phyloP scores from a whole-genome alignment of 1,284 basidiomycete species.

The Flammula alnicola region DNA sequence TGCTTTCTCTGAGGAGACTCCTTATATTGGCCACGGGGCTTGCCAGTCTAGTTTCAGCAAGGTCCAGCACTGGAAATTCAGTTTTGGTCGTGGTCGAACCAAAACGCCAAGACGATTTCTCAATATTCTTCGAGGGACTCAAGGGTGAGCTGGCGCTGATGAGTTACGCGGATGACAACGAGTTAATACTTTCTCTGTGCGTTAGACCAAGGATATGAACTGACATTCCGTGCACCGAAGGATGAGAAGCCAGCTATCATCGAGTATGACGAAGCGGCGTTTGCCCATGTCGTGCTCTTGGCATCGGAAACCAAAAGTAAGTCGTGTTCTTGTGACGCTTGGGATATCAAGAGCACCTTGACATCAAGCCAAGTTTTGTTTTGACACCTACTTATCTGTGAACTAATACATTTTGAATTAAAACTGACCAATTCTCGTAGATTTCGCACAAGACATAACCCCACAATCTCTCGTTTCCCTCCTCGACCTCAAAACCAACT shows the following conservation, averaged over 20 bases:
- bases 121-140: constrained; percentile 81
- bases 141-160: constrained; percentile 53
- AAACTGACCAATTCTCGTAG: constrained; percentile 46
- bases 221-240: constrained; percentile 84
- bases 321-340: no score
- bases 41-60: constrained; percentile 51
- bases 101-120: constrained; percentile 69
- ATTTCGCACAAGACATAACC: constrained; percentile 75
- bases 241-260: constrained; percentile 68
- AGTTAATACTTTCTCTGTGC: background rate
- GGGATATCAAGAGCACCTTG: no score
- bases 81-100: constrained; percentile 87
- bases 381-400: background rate
- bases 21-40: constrained; percentile 34
- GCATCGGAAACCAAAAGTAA: constrained; percentile 83
- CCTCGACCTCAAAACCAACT: constrained; percentile 77
- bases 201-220: constrained; percentile 75
- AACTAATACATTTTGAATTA: background rate
- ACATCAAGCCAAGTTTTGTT: no score
- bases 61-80: constrained; percentile 82
- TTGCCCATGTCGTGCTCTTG: constrained; percentile 85
- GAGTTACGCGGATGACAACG: background rate
- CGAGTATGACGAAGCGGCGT: constrained; percentile 74
- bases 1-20: constrained; percentile 36
- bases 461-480: constrained; percentile 84